Base-by-base conservation (phyloP, 1,284 basidiomycete species). In the Sporisorium sorghi region DNA sequence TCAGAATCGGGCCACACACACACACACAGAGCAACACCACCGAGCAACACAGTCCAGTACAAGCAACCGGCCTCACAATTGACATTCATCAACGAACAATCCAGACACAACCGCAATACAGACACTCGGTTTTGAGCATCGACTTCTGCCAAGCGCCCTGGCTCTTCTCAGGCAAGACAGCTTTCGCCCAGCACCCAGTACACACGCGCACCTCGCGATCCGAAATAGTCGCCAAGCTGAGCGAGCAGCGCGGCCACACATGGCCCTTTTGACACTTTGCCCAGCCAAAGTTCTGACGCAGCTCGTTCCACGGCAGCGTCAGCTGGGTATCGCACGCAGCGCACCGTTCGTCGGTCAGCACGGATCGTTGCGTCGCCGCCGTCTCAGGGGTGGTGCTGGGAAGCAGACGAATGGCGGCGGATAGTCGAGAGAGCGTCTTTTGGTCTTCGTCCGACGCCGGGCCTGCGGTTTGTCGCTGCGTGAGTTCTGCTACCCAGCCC, bases 201-300 rank as follows among this genome's bases (percentile, higher is more conserved):
- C 73, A 75, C 7, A 59, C 61, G 10, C 68, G 59, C n/a, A 63
- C 64, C n/a, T 58, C 19, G 21, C 54, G 58, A 39, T 61, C 63
- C 24, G 64, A 63, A 21, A 75, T 63, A 10, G 68, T 61, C 15
- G 57, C 63, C 15, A 75, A 47, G 19, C 49, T 71, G 23, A 75
- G 58, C 51, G 63, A 66, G 51, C 73, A 75, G n/a, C 67, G 68
- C 55, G 64, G 73, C 73, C 73, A 75, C 2, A 75, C 51, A 28
- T 75, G 73, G 2, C 68, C 64, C 6, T 30, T 64, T 10, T 58
- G 49, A 40, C 73, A 75, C 23, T 48, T 56, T 26, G 68, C 58
- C 67, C 64, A 71, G 3, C 62, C 66, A 30, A 74, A 60, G 28
- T 50, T 30, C 28, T 44, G 40, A 37, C 37, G 28, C 2, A 35